phyloP scores from a whole-genome alignment of 1,139 yeast genomes.

The Taphrina flavorubra region DNA sequence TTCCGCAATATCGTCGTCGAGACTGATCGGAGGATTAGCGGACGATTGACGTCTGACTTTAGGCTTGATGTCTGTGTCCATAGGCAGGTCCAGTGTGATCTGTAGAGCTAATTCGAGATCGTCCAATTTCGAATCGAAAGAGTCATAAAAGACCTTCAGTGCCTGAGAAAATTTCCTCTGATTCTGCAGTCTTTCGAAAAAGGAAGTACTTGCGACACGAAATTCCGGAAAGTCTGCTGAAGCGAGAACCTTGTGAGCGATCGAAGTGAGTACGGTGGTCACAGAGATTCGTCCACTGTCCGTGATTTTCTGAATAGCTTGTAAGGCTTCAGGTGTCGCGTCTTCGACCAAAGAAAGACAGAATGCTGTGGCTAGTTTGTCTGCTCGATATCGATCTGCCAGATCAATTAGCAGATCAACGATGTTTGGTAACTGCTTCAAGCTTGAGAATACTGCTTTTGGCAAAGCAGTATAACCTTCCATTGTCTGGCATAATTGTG shows the following conservation, averaged over 20 bases:
- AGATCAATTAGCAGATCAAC: constrained; percentile 39
- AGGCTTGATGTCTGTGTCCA: constrained; percentile 1
- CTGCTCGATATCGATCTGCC: constrained; percentile 40
- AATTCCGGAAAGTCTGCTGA: constrained; percentile 38
- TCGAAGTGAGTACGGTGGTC: constrained; percentile 5
- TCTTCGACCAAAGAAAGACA: constrained; percentile 19
- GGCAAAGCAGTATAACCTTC: constrained; percentile 40
- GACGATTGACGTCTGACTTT: constrained; percentile 18
- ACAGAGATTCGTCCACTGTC: constrained; percentile 14
- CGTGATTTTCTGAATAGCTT: constrained; percentile 49
- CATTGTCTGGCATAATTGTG: constrained; percentile 49
- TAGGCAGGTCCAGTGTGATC: constrained; percentile 25
- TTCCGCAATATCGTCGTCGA: constrained; percentile 31
- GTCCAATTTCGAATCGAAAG: constrained; percentile 12
- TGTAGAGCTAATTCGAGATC: constrained; percentile 37
- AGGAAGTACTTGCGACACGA: constrained; percentile 21
- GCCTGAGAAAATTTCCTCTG: background rate
- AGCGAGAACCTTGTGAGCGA: constrained; percentile 33
- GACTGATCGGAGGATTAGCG: constrained; percentile 4
- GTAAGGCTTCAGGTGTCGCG: constrained; percentile 50
- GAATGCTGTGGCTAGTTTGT: constrained; percentile 40
- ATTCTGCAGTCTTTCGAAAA: constrained; percentile 8
- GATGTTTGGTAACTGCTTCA: constrained; percentile 43
- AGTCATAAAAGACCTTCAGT: constrained; percentile 1
- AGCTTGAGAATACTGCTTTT: constrained; percentile 10